Evolutionary conservation across 2,329 filamentous ascomycete species (phyloP).

Genomic region (Macrophomina tecta): DNA sequence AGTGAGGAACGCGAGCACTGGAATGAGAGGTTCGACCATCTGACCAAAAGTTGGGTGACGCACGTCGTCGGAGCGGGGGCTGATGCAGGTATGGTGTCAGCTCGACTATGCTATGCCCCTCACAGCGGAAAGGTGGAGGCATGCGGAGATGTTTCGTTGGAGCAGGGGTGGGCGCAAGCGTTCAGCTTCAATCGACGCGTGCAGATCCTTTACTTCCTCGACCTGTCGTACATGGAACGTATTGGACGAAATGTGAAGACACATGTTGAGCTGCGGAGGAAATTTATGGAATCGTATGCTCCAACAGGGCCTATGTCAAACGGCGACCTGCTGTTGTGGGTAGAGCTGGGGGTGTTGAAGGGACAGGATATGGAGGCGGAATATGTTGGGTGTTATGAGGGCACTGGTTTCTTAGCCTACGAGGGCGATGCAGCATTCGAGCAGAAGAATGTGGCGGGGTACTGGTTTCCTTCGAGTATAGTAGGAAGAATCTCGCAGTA

Average conservation of each 20-base stretch:
- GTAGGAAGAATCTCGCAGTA: background rate
- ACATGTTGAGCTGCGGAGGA: background rate
- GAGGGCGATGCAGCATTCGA: background rate
- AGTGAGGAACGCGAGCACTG: conserved; percentile 1
- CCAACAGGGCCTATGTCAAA: background rate
- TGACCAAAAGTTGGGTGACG: background rate
- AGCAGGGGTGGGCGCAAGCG: background rate
- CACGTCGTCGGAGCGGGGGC: background rate
- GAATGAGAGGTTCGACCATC: background rate
- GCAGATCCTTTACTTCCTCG: conserved; percentile 8
- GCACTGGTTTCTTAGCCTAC: conserved; percentile 4
- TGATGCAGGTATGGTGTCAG: conserved; percentile 1
- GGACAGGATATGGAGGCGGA: conserved; percentile 9
- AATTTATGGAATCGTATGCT: conserved; percentile 3
- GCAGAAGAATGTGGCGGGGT: background rate
- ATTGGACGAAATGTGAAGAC: background rate
- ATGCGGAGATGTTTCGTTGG: background rate
- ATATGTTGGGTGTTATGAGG: conserved; percentile 9
- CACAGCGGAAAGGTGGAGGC: background rate
- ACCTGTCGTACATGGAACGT: background rate
- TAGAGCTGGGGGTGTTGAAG: background rate
- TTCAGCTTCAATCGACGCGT: conserved; percentile 1
- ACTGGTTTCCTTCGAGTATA: background rate
- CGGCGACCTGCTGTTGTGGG: background rate
- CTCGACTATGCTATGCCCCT: conserved; percentile 7